These are phyloP conservation scores for Globisporangium megalacanthum DNA, from an alignment of 352 stramenopile genomes.

Conservation along the genomic window DNA sequence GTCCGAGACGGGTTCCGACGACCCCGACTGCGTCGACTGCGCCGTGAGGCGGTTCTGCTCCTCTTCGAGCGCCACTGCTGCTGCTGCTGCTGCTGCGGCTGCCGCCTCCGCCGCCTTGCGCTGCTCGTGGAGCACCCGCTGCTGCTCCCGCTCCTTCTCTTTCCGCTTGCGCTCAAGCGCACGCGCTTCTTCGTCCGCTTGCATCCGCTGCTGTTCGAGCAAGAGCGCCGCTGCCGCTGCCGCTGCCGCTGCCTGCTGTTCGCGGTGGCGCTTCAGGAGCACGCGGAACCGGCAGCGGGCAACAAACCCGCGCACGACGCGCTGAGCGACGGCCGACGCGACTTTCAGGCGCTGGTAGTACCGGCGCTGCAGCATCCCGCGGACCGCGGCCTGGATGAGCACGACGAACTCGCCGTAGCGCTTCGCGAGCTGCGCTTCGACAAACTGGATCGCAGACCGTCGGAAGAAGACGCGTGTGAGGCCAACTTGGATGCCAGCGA, in stretches of 20 bases:
- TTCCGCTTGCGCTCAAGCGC: slow-evolving; percentile 14
- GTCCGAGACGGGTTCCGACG: slow-evolving; percentile 69
- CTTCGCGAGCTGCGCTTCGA: slow-evolving; percentile 81
- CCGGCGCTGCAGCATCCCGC: slow-evolving; percentile 46
- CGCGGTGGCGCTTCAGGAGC: slow-evolving; percentile 39
- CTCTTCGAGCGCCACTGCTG: slow-evolving; percentile 34
- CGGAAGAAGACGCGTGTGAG: slow-evolving; percentile 81
- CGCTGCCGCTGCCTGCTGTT: too few species aligned
- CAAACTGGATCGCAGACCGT: slow-evolving; percentile 78
- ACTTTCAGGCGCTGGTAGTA: slow-evolving; percentile 42
- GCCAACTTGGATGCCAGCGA: slow-evolving; percentile 75
- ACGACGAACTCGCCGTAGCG: slow-evolving; percentile 84
- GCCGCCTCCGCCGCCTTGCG: slow-evolving; percentile 34
- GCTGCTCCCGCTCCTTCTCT: slow-evolving; percentile 17
- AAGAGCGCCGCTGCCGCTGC: slow-evolving; percentile 22
- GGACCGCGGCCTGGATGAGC: slow-evolving; percentile 71
- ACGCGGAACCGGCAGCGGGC: slow-evolving; percentile 49
- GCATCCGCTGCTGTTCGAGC: slow-evolving; percentile 25
- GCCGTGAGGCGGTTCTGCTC: slow-evolving; percentile 58
- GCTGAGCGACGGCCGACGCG: slow-evolving; percentile 44
- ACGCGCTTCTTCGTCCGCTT: slow-evolving; percentile 25
- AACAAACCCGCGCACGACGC: slow-evolving; percentile 59
- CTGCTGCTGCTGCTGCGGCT: slow-evolving; percentile 34
- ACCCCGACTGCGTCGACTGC: slow-evolving; percentile 38
- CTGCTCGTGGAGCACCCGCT: slow-evolving; percentile 27